phyloP scores from a whole-genome alignment of 495 filamentous ascomycete species.

The Chaetomium tenue region DNA sequence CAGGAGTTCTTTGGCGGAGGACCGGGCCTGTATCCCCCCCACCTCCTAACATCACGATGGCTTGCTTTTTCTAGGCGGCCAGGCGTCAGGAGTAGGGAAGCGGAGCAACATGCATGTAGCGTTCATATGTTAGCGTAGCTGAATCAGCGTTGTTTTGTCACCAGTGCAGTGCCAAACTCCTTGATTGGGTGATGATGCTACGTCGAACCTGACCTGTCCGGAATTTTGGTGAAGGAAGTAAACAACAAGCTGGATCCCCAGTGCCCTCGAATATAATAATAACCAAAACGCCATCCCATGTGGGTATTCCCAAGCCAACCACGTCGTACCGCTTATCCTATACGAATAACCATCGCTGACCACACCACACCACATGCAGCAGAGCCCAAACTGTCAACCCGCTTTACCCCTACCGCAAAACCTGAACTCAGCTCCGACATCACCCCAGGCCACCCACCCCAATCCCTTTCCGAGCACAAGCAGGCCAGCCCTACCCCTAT shows the following conservation, averaged over 20 bases:
- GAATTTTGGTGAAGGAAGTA: background rate
- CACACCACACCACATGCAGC: background rate
- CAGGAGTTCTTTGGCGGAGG: no score
- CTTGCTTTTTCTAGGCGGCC: background rate
- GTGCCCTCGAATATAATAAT: background rate
- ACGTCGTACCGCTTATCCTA: background rate
- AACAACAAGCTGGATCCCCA: background rate
- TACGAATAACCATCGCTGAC: background rate
- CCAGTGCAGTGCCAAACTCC: background rate
- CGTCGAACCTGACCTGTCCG: no score
- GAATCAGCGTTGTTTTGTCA: background rate
- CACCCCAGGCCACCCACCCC: background rate
- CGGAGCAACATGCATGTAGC: background rate
- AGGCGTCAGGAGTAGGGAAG: background rate
- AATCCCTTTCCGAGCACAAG: no score
- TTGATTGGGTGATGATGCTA: background rate
- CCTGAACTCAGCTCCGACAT: background rate
- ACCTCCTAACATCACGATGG: background rate
- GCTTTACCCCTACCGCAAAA: no score
- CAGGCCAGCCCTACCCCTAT: no score
- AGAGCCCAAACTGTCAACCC: background rate
- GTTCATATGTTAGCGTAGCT: background rate
- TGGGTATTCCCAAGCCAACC: slow-evolving; percentile 6
- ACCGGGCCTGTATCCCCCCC: background rate
- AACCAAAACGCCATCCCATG: slow-evolving; percentile 2